Base-by-base conservation (phyloP, 2,329 filamentous ascomycete species). In the Paraconiothyrium sp. region DNA sequence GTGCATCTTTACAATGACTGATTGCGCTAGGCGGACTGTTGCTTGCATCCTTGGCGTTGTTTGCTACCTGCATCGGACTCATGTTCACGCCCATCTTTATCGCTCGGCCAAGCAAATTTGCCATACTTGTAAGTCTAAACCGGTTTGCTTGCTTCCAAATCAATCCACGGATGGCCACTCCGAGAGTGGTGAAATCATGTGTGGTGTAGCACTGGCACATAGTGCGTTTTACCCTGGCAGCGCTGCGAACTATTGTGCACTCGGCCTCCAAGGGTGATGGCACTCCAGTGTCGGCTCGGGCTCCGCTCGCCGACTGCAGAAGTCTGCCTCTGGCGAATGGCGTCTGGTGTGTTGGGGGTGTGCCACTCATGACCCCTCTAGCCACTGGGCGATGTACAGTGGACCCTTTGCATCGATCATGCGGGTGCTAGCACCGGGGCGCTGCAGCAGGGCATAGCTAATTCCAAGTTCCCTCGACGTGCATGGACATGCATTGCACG, bases 1-100 rank as follows among this genome's bases (percentile, higher is more conserved):
- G 22, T 24, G 14, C 16, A 57, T 57, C 22, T 48, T 4, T 11
- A 44, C 30, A 30, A 46, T 39, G 52, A 46, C 60, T 59, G 51
- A 62, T 47, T 50, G 56, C 35, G 97, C 74, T 97, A 80, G 89
- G 87, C 67, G 93, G 90, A 75, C 96, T 94, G 83, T 97, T 97
- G 81, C 80, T 97, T 71, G 93, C 91, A 64, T 93, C 95, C 66
- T 85, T 93, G 67, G 92, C 92, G 69, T 94, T 96, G 84, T 98
- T 99, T 84, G 88, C 96, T 78, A 89, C 97, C 72, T 94, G 92
- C 84, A 97, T 98, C 83, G 90, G 90, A 71, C 84, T 98, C 60
- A 94, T 97, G 82, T 94, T 94, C 62, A 80, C 78, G 32, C 73
- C 73, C 58, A 85, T 94, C 63, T 86, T 97, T 69, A 86, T 92